A percentile compares a stretch with the other conserved stretches of the same genome.
These are phyloP conservation scores for Meyerozyma smithsonii DNA, from an alignment of 1,139 yeast genomes.

Conservation along the genomic window DNA sequence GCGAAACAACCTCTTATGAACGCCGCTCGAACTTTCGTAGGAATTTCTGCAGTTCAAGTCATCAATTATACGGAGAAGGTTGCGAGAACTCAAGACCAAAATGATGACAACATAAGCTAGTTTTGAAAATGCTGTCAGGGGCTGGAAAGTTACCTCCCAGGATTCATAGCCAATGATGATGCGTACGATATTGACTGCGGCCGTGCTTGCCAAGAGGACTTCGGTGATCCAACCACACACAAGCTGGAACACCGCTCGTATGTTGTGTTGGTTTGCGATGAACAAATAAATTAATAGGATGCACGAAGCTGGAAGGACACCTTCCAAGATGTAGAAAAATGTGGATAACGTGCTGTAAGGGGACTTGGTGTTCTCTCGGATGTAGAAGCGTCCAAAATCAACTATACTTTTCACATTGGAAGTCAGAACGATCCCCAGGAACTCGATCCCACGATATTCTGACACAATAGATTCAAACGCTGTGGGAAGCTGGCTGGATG, in stretches of 20 bases:
- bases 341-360: conserved; percentile 9
- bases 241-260: conserved; percentile 58
- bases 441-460: conserved; percentile 1
- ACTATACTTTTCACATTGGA: conserved; percentile 11
- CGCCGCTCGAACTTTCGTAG: conserved; percentile 11
- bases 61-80: conserved; percentile 25
- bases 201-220: conserved; percentile 45
- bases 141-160: conserved; percentile 30
- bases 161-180: conserved; percentile 14
- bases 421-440: conserved; percentile 9
- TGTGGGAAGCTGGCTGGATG: neutral
- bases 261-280: conserved; percentile 47
- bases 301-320: conserved; percentile 10
- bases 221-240: conserved; percentile 58
- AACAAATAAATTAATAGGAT: conserved; percentile 34
- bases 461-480: no score
- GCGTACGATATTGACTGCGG: conserved; percentile 38
- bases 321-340: conserved; percentile 8
- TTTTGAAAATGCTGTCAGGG: conserved; percentile 24
- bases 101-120: conserved; percentile 22
- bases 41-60: conserved; percentile 15
- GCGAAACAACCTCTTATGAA: conserved; percentile 24
- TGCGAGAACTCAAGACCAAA: conserved; percentile 27
- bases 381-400: conserved; percentile 21
- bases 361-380: conserved; percentile 14